Base-by-base conservation (phyloP, 352 stramenopile genomes). In the Phytophthora crassamura region DNA sequence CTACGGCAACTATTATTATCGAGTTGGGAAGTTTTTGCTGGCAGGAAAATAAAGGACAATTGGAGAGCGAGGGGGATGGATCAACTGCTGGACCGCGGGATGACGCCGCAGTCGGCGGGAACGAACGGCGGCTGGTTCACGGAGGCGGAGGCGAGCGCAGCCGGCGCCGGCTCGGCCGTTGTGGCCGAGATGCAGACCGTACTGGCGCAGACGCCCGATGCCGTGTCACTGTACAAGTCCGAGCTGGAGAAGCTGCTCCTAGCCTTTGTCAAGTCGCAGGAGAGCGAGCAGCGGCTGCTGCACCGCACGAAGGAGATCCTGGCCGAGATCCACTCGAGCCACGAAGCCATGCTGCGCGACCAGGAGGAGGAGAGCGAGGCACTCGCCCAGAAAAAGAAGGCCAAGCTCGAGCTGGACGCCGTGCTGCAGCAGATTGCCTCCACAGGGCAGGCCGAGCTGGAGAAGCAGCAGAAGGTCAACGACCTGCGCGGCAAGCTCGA, bases 241-340 rank as follows among this genome's bases (percentile, higher is more conserved):
- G 86, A 94, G 67, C 74, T 94, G n/a, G 79, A 93, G 49, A 94
- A 91, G 64, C 72, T 94, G 49, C 60, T 94, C 14, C 78, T 74
- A 8, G 81, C 78, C 40, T 88, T 82, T 61, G 68, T 83, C 63
- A 94, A 93, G 74, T 93, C 84, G 0, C 86, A 94, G 47, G 86
- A 94, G 64, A 94, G 84, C 65, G 84, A 94, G 58, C 80, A 91
- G 46, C 80, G 82, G 1, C 68, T 94, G 32, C 28, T 91, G 9
- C 67, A 84, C 25, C 84, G 82, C 36, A 88, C 81, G 5, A 87
- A 89, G 25, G 82, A 94, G 56, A 90, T 94, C 36, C 48, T 91
- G 38, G 70, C 62, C 11, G 82, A 94, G 71, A 93, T 93, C 56
- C 81, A 88, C 36, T 84, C 73, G 15, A 93, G 79, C 50, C 84